These are phyloP conservation scores for Zoysia matrella DNA, from an alignment of 202 grass and related monocot species.

Conservation along the genomic window DNA sequence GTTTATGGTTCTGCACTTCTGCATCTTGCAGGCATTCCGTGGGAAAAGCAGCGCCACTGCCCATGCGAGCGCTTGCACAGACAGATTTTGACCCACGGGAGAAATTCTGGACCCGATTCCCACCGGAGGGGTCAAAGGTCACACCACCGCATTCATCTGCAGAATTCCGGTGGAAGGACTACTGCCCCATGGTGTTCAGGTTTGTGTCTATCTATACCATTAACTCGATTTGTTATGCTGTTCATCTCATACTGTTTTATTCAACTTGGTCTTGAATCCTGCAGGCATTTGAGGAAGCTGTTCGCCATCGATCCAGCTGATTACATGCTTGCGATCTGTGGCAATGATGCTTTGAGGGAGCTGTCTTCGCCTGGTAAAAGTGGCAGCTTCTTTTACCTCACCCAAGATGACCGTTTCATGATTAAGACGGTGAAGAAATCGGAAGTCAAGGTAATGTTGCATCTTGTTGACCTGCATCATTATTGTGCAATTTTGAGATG, in stretches of 20 bases:
- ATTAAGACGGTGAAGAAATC: slow-evolving; percentile 98
- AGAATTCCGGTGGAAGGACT: slow-evolving; percentile 97
- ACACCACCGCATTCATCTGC: slow-evolving; percentile 83
- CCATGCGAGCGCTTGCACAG: slow-evolving; percentile 59
- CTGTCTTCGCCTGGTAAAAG: slow-evolving; percentile 97
- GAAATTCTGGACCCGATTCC: slow-evolving; percentile 96
- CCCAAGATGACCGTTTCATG: slow-evolving; percentile 94
- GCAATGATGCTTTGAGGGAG: slow-evolving; percentile 89
- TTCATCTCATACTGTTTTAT: slow-evolving; percentile 29
- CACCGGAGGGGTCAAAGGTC: slow-evolving; percentile 85
- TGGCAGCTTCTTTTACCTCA: slow-evolving; percentile 98
- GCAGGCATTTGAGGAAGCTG: slow-evolving; percentile 94
- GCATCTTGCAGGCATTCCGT: slow-evolving; percentile 78
- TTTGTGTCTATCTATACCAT: slow-evolving; percentile 31
- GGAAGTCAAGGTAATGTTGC: slow-evolving; percentile 85
- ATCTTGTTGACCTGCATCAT: neutral
- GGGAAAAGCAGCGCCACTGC: slow-evolving; percentile 67
- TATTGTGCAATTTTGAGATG: slow-evolving; percentile 11
- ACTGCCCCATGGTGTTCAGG: slow-evolving; percentile 97
- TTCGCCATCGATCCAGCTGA: slow-evolving; percentile 89
- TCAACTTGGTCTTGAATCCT: slow-evolving; percentile 33
- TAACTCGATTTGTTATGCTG: neutral
- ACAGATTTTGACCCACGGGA: slow-evolving; percentile 78
- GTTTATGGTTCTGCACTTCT: slow-evolving; percentile 20
- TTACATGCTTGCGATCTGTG: slow-evolving; percentile 97